Base-by-base conservation (phyloP, 768 basidiomycete genomes). In the Suillus variegatus region DNA sequence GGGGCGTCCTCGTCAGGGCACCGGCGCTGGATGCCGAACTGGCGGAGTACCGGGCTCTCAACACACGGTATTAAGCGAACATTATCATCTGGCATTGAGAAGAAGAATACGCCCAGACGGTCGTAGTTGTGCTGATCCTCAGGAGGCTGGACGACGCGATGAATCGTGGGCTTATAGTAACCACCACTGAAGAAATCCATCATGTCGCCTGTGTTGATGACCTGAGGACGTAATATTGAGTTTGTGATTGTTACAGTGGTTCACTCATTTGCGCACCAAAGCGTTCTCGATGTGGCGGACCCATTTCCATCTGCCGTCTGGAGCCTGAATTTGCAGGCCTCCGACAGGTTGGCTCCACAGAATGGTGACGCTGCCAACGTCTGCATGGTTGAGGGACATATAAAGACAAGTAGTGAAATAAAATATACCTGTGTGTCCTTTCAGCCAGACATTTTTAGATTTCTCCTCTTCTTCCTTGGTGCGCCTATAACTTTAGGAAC, bases 141-240 rank as follows among this genome's bases (percentile, higher is more conserved):
- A 3, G 85, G 85, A 2, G 84, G 85, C 66, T 84, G 84, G 49
- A 81, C 74, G 28, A 86, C 85, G 54, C 84, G 76, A 72, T 85
- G 84, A 60, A 84, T 82, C 0, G 83, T 84, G 18, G 79, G 81
- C n/a, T 77, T 79, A 70, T 84, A 84, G 66, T 73, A 82, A 8
- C 83, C 81, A 1, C 83, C 83, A 8, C 80, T 82, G 25, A 84
- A 73, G 73, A 82, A 84, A 47, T 83, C 81, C 54, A 86, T 71
- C 6, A 79, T 75, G 66, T 86, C 84, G 28, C 84, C 83, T 6
- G 80, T 79, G 60, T 85, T 85, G 61, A 85, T 72, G 35, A 82
- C 77, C 80, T 81, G 36, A 9, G 5, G 38, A 20, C 20, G 3
- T 40, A 35, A 22, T 6, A 32, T 52, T 20, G 35, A 4, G 25